These are phyloP conservation scores for Chaetomium cochliodes DNA, from an alignment of 495 filamentous ascomycete species.

Conservation along the genomic window DNA sequence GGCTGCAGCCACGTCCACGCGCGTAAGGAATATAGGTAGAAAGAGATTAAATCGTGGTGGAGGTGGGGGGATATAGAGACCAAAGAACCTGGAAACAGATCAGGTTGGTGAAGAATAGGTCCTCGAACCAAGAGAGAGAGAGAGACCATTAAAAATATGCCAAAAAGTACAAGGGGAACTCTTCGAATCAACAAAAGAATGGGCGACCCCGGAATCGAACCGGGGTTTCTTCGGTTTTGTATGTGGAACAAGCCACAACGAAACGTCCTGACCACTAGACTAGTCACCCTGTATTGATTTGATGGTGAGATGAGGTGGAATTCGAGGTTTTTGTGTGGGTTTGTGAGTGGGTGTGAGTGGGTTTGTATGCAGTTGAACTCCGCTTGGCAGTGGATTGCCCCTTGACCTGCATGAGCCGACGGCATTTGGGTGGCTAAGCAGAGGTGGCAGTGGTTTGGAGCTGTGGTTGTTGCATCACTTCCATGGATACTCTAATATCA, in stretches of 20 bases:
- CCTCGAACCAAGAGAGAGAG: no score
- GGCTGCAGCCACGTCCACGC: no score
- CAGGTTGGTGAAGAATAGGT: no score
- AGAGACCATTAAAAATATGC: no score
- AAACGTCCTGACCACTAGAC: conserved; percentile 29
- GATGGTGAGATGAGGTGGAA: background rate
- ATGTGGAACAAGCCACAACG: conserved; percentile 20
- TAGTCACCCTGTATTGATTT: conserved; percentile 19
- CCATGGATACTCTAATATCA: no score
- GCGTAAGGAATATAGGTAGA: no score
- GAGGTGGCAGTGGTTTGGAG: background rate
- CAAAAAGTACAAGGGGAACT: no score
- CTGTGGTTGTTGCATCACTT: background rate
- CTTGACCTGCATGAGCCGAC: conserved; percentile 2
- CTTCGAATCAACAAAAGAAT: conserved; percentile 10
- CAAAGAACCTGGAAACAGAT: no score
- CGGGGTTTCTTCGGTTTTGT: conserved; percentile 28
- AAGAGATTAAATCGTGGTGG: no score
- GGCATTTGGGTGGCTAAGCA: conserved; percentile 1
- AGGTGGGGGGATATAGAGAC: no score
- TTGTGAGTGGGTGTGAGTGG: background rate
- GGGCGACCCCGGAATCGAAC: conserved; percentile 31
- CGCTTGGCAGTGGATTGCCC: conserved; percentile 7
- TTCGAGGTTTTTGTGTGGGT: background rate
- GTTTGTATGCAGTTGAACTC: conserved; percentile 4